These are phyloP conservation scores for Liquidambar formosana DNA, from an alignment of 164 flowering plant genomes.

Conservation along the genomic window DNA sequence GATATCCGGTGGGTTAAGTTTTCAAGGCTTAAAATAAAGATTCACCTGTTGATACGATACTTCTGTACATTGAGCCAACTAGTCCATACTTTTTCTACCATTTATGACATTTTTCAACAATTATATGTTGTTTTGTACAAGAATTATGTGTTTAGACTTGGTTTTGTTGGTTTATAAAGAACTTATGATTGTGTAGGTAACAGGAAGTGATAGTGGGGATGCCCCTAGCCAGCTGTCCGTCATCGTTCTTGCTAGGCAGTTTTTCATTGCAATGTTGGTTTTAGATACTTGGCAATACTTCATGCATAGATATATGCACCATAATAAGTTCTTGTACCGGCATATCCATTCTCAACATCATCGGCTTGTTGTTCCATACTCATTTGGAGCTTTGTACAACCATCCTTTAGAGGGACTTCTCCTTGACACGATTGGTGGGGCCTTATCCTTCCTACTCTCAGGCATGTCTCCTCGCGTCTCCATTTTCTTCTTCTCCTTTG, in stretches of 20 bases:
- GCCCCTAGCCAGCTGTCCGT: constrained; percentile 27
- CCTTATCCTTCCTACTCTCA: constrained; percentile 83
- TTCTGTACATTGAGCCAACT: no score
- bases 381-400: constrained; percentile 93
- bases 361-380: constrained; percentile 89
- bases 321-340: constrained; percentile 84
- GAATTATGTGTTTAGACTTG: neutral
- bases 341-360: constrained; percentile 95
- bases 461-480: constrained; percentile 92
- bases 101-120: no score
- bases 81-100: no score
- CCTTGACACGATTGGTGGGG: constrained; percentile 88
- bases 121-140: no score
- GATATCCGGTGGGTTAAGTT: neutral
- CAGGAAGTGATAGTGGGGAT: constrained; percentile 38
- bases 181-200: constrained; percentile 38
- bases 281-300: constrained; percentile 97
- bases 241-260: constrained; percentile 54
- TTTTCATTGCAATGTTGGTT: constrained; percentile 73
- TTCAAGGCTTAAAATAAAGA: neutral
- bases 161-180: neutral
- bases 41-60: neutral
- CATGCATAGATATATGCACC: constrained; percentile 95
- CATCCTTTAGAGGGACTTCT: constrained; percentile 92
- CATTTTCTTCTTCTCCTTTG: constrained; percentile 95